Percentiles rank a stretch among this genome's conserved stretches.
These are phyloP conservation scores for Circinella umbellata DNA, from an alignment of 371 early-diverging fungal genomes.

Conservation along the genomic window DNA sequence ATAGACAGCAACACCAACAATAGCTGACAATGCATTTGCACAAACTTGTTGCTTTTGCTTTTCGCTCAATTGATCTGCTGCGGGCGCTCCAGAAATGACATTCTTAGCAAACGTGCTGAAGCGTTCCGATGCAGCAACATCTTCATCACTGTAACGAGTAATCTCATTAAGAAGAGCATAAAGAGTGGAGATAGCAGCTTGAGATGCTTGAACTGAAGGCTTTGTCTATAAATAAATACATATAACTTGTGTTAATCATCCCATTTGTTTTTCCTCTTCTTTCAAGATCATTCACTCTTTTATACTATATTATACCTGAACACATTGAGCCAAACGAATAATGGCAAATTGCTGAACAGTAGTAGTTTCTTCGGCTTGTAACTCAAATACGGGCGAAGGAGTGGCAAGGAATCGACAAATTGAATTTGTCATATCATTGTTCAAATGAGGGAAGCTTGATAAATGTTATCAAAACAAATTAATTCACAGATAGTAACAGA, in stretches of 20 bases:
- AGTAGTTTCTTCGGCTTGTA: constrained; percentile 27
- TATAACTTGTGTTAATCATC: not conserved
- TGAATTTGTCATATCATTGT: constrained; percentile 54
- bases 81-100: constrained; percentile 37
- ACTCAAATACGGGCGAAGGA: constrained; percentile 65
- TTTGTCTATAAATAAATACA: constrained; percentile 26
- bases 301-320: constrained; percentile 46
- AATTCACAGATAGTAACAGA: too few relatives aligned
- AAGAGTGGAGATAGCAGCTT: constrained; percentile 59
- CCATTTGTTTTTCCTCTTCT: constrained; percentile 2
- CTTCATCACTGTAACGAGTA: constrained; percentile 49
- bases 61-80: constrained; percentile 37
- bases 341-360: constrained; percentile 62
- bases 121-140: constrained; percentile 10
- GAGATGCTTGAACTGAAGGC: constrained; percentile 40
- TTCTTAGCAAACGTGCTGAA: constrained; percentile 25
- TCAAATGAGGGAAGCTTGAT: constrained; percentile 55
- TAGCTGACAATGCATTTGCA: constrained; percentile 36
- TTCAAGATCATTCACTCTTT: not conserved
- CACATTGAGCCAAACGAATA: constrained; percentile 58
- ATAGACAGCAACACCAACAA: constrained; percentile 69
- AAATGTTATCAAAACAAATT: not conserved
- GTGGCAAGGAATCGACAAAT: constrained; percentile 66
- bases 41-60: constrained; percentile 34
- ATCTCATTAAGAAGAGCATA: constrained; percentile 60